phyloP scores from a whole-genome alignment of 306 rosid genomes.

The Prunus fruticosa region DNA sequence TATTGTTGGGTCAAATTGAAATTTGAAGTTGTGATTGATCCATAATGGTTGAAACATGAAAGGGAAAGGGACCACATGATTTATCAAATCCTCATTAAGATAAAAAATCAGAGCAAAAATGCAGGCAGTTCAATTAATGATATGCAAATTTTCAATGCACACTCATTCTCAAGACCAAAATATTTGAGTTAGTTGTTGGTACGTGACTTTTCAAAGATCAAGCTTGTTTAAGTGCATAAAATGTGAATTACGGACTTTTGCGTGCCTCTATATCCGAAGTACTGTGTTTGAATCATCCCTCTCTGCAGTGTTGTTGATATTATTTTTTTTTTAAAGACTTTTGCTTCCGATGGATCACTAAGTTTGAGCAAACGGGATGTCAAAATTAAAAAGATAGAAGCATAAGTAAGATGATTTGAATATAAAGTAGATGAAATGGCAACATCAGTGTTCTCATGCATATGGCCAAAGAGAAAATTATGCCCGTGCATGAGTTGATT shows the following conservation, averaged over 20 bases:
- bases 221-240: neutral
- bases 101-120: no score
- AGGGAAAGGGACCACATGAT: neutral
- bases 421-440: neutral
- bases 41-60: neutral
- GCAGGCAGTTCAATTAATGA: neutral
- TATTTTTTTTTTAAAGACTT: neutral
- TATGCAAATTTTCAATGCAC: neutral
- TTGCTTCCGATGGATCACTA: neutral
- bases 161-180: neutral
- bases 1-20: neutral
- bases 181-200: neutral
- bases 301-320: no score
- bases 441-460: slow-evolving; percentile 2
- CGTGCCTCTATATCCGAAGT: no score
- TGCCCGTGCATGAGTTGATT: neutral
- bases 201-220: slow-evolving; percentile 5
- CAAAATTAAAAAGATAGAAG: neutral
- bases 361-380: neutral
- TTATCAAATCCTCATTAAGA: neutral
- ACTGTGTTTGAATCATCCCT: no score
- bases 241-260: no score
- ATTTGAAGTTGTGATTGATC: neutral
- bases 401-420: neutral
- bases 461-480: neutral